These are phyloP conservation scores for Oropetium thomaeum DNA, from an alignment of 176 grass and related monocot genomes.

Conservation along the genomic window DNA sequence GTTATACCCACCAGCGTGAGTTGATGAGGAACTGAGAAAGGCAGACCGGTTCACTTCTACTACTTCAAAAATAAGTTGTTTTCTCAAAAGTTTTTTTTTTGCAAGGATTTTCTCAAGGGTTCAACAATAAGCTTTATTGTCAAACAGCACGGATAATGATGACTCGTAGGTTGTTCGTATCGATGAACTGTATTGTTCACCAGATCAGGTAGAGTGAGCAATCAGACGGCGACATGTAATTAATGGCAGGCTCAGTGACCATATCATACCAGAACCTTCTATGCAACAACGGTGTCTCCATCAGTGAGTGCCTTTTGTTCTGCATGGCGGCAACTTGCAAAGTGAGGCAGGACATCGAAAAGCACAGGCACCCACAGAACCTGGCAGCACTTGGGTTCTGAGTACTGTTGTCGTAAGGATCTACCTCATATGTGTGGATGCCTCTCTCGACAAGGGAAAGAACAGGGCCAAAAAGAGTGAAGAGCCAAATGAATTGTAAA, in stretches of 20 bases:
- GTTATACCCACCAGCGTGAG: background rate
- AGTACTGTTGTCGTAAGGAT: slow-evolving; percentile 39
- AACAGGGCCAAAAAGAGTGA: slow-evolving; percentile 36
- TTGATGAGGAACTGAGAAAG: background rate
- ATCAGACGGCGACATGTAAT: background rate
- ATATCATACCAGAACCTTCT: slow-evolving; percentile 34
- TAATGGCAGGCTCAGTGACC: slow-evolving; percentile 17
- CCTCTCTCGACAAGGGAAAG: slow-evolving; percentile 34
- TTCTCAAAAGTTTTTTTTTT: no score
- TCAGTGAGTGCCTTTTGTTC: slow-evolving; percentile 28
- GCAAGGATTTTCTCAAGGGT: no score
- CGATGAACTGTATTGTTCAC: background rate
- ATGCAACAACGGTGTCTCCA: slow-evolving; percentile 21
- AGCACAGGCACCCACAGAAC: slow-evolving; percentile 49
- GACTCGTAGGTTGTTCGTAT: background rate
- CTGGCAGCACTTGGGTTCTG: slow-evolving; percentile 14
- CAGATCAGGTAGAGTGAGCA: background rate
- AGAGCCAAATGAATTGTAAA: slow-evolving; percentile 6
- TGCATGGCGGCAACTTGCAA: slow-evolving; percentile 40
- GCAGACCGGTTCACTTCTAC: background rate
- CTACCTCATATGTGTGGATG: slow-evolving; percentile 33
- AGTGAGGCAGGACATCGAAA: slow-evolving; percentile 23
- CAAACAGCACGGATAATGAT: background rate
- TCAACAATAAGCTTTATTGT: background rate
- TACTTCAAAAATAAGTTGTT: background rate